Evolutionary conservation across 352 stramenopile species (phyloP).

Genomic region (Globisporangium uncinulatum): DNA sequence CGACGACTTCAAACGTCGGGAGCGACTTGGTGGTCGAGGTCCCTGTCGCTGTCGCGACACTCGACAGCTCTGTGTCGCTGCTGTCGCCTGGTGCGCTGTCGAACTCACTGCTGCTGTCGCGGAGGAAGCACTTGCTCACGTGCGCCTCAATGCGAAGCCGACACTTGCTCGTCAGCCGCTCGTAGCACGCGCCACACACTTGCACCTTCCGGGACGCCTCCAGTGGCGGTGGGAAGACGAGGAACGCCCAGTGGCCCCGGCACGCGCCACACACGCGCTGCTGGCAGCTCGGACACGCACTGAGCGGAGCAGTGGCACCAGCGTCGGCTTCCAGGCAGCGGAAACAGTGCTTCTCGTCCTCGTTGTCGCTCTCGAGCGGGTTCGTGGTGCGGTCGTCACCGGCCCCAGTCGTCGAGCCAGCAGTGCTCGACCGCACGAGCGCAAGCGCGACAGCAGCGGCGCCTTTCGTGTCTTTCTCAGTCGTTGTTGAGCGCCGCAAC

Average conservation of each 20-base stretch:
- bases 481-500: slow-evolving; percentile 13
- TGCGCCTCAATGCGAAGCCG: slow-evolving; percentile 61
- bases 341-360: slow-evolving; percentile 59
- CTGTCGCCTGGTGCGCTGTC: neutral
- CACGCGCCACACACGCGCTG: slow-evolving; percentile 59
- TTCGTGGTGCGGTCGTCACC: slow-evolving; percentile 4
- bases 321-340: slow-evolving; percentile 35
- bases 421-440: slow-evolving; percentile 11
- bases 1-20: slow-evolving; percentile 44
- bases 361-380: slow-evolving; percentile 17
- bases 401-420: slow-evolving; percentile 1
- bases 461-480: slow-evolving; percentile 14
- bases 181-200: slow-evolving; percentile 66
- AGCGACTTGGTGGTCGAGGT: slow-evolving; percentile 3
- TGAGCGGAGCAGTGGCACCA: slow-evolving; percentile 4
- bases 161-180: slow-evolving; percentile 54
- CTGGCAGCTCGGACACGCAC: slow-evolving; percentile 49
- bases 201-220: slow-evolving; percentile 55
- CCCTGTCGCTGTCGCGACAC: slow-evolving; percentile 1
- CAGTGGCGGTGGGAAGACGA: slow-evolving; percentile 60
- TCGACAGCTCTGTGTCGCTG: slow-evolving; percentile 11
- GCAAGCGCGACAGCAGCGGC: neutral
- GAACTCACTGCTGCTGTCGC: slow-evolving; percentile 5
- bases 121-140: slow-evolving; percentile 66
- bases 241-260: slow-evolving; percentile 54